These are phyloP conservation scores for Arthrobotrys musiformis DNA, from an alignment of 2,329 filamentous ascomycete species.

Conservation along the genomic window DNA sequence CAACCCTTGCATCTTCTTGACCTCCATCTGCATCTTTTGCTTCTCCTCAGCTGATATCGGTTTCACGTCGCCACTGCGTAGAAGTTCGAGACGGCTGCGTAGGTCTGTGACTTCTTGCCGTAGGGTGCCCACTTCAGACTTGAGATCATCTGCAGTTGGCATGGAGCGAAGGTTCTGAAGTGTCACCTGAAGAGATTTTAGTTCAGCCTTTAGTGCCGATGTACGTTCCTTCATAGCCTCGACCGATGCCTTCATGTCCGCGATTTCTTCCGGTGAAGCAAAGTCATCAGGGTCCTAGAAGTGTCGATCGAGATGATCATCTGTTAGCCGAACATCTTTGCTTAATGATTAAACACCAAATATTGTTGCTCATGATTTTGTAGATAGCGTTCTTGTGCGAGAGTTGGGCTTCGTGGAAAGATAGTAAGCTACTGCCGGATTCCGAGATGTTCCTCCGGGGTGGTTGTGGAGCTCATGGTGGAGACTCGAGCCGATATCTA, in stretches of 20 bases:
- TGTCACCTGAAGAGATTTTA: conserved; percentile 58
- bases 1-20: conserved; percentile 55
- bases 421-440: conserved; percentile 27
- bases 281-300: conserved; percentile 67
- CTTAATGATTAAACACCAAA: background rate
- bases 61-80: conserved; percentile 55
- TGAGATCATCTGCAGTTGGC: conserved; percentile 57
- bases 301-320: background rate
- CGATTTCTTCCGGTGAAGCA: conserved; percentile 66
- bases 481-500: conserved; percentile 12
- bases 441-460: conserved; percentile 23
- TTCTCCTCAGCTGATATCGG: conserved; percentile 57
- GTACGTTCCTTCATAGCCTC: conserved; percentile 60
- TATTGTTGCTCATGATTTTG: background rate
- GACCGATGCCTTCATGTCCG: conserved; percentile 67
- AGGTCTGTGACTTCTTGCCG: conserved; percentile 56
- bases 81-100: conserved; percentile 52
- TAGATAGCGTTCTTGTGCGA: conserved; percentile 21
- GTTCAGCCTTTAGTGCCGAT: conserved; percentile 56
- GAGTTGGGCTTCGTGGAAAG: background rate
- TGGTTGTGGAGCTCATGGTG: conserved; percentile 29
- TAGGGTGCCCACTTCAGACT: conserved; percentile 54
- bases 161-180: conserved; percentile 57
- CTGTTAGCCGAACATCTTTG: conserved; percentile 38
- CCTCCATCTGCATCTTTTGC: conserved; percentile 56